These are phyloP conservation scores for Trametes cubensis DNA, from an alignment of 768 basidiomycete species.

Conservation along the genomic window DNA sequence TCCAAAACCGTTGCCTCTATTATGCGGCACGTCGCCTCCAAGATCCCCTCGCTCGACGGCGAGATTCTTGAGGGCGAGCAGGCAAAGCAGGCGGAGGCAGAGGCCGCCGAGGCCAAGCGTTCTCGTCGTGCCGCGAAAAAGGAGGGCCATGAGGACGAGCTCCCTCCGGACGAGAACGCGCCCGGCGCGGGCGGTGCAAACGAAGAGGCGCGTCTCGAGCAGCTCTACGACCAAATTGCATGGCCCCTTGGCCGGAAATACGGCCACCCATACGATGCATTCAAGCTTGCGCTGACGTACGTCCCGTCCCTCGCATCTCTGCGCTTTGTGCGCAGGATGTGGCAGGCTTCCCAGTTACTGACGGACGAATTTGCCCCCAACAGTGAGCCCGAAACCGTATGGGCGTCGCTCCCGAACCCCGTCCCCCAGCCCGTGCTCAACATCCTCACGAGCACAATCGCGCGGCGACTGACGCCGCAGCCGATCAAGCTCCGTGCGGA, in stretches of 20 bases:
- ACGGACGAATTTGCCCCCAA: background rate
- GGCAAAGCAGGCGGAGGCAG: constrained; percentile 33
- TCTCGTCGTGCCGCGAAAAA: constrained; percentile 47
- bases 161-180: constrained; percentile 42
- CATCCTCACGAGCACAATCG: constrained; percentile 81
- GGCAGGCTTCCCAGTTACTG: background rate
- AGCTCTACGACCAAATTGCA: constrained; percentile 85
- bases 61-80: constrained; percentile 35
- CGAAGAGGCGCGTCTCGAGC: constrained; percentile 82
- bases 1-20: constrained; percentile 95
- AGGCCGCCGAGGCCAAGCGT: constrained; percentile 49
- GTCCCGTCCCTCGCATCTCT: constrained; percentile 32
- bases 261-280: constrained; percentile 96
- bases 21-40: constrained; percentile 87
- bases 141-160: constrained; percentile 48
- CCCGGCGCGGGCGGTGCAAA: constrained; percentile 42
- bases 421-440: constrained; percentile 58
- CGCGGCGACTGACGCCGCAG: constrained; percentile 93
- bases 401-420: constrained; percentile 63
- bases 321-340: background rate
- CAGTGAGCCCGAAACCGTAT: constrained; percentile 81
- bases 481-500: constrained; percentile 99
- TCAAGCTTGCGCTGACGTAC: constrained; percentile 94
- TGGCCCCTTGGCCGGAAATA: constrained; percentile 94
- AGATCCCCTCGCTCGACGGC: constrained; percentile 54